Base-by-base conservation (phyloP, 306 rosid genomes). In the Chamaecrista fasciculata region DNA sequence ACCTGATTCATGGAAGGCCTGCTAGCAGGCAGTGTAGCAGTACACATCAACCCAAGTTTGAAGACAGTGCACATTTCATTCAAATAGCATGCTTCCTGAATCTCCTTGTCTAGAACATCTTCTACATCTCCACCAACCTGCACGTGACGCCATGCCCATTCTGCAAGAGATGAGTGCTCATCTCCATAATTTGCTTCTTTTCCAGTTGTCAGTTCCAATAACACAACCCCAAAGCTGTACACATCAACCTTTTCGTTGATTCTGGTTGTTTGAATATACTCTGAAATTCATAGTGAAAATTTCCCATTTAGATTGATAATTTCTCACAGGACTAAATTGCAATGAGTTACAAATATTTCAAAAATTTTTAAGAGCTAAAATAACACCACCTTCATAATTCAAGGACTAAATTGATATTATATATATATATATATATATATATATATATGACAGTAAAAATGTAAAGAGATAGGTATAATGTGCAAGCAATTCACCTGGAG, bases 1-100 rank as follows among this genome's bases (percentile, higher is more conserved):
- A 78, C 88, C 53, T 82, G 86, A 62, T 82, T 76, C 96, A 94
- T 94, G 81, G 95, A 62, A 39, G 98, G 98, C 74, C 92, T 76
- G 14, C 5, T 18, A 39, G 75, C 31, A 4, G 98, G 95, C 52
- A 66, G 70, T 39, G 34, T 18, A 52, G 67, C 43, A 0, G 96
- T 88, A 44, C 98, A 94, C 53, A 53, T 43, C 31, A 88, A 48
- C 5, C 97, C 98, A 1, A 94, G 86, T 73, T 55, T 72, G 79
- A 90, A 90, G 21, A 86, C 83, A 20, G 74, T 21, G 36, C 84
- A 59, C 81, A 94, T 94, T 70, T 81, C 84, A 39, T 76, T 81
- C 59, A 81, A 14, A 75, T 83, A 70, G 24, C 68, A 31, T 8
- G 81, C 62, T 33, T 87, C 85, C 63, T 63, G 78, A 29, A 82